Base-by-base conservation (phyloP, 2,329 filamentous ascomycete genomes). In the Didymella keratinophila region DNA sequence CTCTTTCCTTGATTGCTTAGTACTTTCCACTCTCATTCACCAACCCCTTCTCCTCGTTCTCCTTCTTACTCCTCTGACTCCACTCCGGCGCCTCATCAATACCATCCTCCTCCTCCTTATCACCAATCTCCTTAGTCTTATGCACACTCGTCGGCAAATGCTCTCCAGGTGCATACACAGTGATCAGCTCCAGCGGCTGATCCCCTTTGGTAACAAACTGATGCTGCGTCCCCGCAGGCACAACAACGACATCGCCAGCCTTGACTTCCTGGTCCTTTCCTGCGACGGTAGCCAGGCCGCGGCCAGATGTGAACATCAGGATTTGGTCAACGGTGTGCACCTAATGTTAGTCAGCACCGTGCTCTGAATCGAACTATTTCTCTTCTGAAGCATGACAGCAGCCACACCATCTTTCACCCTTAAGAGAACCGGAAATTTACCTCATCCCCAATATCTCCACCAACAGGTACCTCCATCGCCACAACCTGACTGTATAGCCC, bases 381-480 rank as follows among this genome's bases (percentile, higher is more conserved):
- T n/a, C n/a, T n/a, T n/a, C n/a, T n/a, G n/a, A n/a, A n/a, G n/a
- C n/a, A n/a, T n/a, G n/a, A n/a, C n/a, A n/a, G n/a, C n/a, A n/a
- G n/a, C n/a, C n/a, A n/a, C n/a, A n/a, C n/a, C n/a, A n/a, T n/a
- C n/a, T n/a, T n/a, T n/a, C n/a, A n/a, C n/a, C n/a, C n/a, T n/a
- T n/a, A n/a, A n/a, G n/a, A n/a, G 7, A 36, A n/a, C n/a, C 16
- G 14, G 3, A 18, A 18, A 9, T 9, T 7, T 59, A 87, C 86
- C 75, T 89, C 86, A 51, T 89, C 86, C n/a, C 87, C 86, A 64
- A 89, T 89, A 28, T 89, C 86, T 2, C 86, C 86, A 14, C 81
- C 82, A 0, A 87, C 83, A 0, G 86, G 87, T 0, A 89, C 80
- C 42, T 86, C 86, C 86, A 89, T 89, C 0, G 86, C 80, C 0